Percentiles rank a stretch among this genome's conserved stretches.
phyloP scores from a whole-genome alignment of 257 asterid genomes.

The Linderniella brevidens region DNA sequence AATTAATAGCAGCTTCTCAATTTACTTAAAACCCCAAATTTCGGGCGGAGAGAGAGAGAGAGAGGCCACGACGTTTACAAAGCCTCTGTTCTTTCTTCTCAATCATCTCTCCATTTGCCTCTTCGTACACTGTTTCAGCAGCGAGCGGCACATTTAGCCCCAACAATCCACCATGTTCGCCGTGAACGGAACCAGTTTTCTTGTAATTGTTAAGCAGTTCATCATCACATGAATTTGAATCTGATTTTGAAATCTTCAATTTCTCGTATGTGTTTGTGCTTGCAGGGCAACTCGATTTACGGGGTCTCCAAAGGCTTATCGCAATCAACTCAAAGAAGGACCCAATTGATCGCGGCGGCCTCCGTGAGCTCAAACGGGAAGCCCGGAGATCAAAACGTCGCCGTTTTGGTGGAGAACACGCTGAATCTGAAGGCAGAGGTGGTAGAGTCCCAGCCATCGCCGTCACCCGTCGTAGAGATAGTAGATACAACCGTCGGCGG shows the following conservation, averaged over 20 bases:
- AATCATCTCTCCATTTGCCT: too few relatives aligned
- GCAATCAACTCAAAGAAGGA: conserved; percentile 32
- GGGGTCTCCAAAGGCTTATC: conserved; percentile 49
- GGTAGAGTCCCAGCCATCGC: conserved; percentile 7
- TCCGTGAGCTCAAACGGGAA: conserved; percentile 56
- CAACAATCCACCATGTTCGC: conserved; percentile 39
- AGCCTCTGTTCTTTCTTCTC: too few relatives aligned
- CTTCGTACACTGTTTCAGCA: too few relatives aligned
- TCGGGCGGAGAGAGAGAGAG: too few relatives aligned
- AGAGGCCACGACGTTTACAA: too few relatives aligned
- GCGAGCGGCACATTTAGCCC: too few relatives aligned
- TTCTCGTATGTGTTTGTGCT: background rate
- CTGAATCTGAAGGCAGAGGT: conserved; percentile 37
- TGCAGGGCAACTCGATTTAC: conserved; percentile 49
- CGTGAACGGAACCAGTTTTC: conserved; percentile 34
- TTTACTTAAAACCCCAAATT: too few relatives aligned
- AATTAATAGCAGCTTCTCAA: too few relatives aligned
- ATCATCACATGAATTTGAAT: conserved; percentile 8
- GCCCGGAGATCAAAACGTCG: conserved; percentile 52
- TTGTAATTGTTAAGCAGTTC: conserved; percentile 29
- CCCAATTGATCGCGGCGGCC: conserved; percentile 38
- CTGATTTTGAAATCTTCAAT: conserved; percentile 7
- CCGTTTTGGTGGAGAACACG: conserved; percentile 45
- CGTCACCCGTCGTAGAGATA: conserved; percentile 8
- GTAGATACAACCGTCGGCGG: conserved; percentile 19